phyloP scores from a whole-genome alignment of 73 alveolate genomes.

The Paramecium bursaria region DNA sequence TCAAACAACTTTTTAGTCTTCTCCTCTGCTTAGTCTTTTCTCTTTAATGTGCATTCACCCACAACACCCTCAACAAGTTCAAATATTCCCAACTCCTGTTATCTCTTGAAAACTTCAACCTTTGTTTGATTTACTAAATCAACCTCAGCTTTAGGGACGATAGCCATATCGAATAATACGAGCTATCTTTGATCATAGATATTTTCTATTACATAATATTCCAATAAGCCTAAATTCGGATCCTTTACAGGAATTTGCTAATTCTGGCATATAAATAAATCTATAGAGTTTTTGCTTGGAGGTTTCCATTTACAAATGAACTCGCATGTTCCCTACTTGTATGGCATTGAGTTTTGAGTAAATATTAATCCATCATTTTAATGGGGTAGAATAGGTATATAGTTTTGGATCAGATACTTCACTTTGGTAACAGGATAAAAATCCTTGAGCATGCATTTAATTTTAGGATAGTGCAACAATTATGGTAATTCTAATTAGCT shows the following conservation, averaged over 20 bases:
- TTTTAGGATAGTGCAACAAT: conserved; percentile 9
- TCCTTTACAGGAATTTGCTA: not conserved
- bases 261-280: conserved; percentile 67
- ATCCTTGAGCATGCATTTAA: conserved; percentile 49
- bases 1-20: not conserved
- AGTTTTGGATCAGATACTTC: conserved; percentile 30
- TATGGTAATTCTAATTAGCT: not conserved
- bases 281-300: conserved; percentile 77
- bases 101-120: not conserved
- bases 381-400: conserved; percentile 74
- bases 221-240: conserved; percentile 19
- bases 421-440: not conserved
- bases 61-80: conserved; percentile 56
- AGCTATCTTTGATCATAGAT: not conserved
- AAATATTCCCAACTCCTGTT: not conserved
- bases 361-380: conserved; percentile 83
- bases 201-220: conserved; percentile 44
- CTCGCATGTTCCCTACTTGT: conserved; percentile 83
- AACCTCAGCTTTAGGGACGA: not conserved
- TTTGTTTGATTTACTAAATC: conserved; percentile 1
- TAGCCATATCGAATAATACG: conserved; percentile 40
- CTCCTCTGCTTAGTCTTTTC: not conserved
- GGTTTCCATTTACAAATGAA: conserved; percentile 85
- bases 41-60: conserved; percentile 59
- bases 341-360: conserved; percentile 77